Evolutionary conservation across 768 basidiomycete species (phyloP).

Genomic region (Russula brevipes): DNA sequence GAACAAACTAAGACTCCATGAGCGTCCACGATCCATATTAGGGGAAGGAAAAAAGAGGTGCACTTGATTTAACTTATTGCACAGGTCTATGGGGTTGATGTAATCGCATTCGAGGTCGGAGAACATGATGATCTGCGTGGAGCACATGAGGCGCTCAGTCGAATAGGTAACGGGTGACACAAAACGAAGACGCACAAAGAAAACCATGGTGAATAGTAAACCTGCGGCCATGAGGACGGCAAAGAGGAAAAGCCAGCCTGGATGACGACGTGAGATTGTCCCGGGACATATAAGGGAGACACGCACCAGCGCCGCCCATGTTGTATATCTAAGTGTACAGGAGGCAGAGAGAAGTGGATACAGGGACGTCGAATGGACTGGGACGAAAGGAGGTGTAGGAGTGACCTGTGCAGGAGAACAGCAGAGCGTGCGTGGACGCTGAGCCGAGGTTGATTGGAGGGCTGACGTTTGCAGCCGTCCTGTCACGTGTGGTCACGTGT

Average conservation of each 20-base stretch:
- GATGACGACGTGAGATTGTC: neutral
- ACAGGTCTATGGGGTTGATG: slow-evolving; percentile 99
- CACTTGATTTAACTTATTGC: slow-evolving; percentile 98
- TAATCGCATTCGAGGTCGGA: slow-evolving; percentile 99
- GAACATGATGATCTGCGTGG: slow-evolving; percentile 95
- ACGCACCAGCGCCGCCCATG: slow-evolving; percentile 45
- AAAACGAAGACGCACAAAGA: slow-evolving; percentile 72
- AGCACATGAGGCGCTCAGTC: neutral
- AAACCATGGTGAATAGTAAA: slow-evolving; percentile 97
- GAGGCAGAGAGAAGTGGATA: neutral
- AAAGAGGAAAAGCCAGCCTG: slow-evolving; percentile 97
- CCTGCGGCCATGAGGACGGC: slow-evolving; percentile 93
- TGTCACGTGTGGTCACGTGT: neutral
- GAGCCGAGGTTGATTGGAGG: neutral
- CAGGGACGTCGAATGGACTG: neutral
- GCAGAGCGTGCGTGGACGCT: neutral
- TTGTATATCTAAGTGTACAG: slow-evolving; percentile 16
- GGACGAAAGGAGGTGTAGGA: neutral
- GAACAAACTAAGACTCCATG: slow-evolving; percentile 69
- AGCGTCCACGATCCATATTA: neutral
- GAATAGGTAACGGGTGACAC: neutral
- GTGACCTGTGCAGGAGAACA: neutral
- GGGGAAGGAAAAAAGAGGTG: neutral
- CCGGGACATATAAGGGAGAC: neutral
- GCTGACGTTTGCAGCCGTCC: slow-evolving; percentile 11